Percentiles rank a stretch among this genome's conserved stretches.
Conservation (phyloP, 1,284 basidiomycete species). For the Naganishia liquefaciens region DNA sequence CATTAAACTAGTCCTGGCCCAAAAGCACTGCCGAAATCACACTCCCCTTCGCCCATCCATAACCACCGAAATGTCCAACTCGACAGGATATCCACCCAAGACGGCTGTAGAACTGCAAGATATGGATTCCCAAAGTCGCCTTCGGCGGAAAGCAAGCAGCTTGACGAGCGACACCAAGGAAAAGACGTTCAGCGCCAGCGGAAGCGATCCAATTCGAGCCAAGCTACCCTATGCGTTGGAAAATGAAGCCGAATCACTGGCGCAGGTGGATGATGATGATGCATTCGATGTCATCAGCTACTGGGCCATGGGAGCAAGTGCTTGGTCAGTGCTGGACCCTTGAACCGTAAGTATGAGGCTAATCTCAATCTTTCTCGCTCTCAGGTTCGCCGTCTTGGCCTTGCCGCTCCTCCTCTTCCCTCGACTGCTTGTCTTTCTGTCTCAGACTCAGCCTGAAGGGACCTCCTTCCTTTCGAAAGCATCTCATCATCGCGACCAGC, state of each 20-base stretch:
- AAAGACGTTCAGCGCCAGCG: background rate
- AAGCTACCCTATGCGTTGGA: conserved; percentile 6
- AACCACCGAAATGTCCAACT: conserved; percentile 5
- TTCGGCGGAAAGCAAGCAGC: conserved; percentile 15
- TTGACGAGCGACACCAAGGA: background rate
- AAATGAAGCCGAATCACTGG: background rate
- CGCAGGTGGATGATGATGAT: conserved; percentile 15
- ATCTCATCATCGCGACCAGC: conserved; percentile 37
- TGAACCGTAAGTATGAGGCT: background rate
- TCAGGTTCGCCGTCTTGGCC: conserved; percentile 44
- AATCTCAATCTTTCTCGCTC: background rate
- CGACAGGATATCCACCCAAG: conserved; percentile 18
- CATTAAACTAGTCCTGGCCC: no score
- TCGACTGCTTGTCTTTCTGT: conserved; percentile 51
- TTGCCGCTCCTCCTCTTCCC: conserved; percentile 51
- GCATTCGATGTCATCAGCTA: conserved; percentile 34
- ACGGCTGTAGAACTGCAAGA: conserved; percentile 22
- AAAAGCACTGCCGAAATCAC: no score
- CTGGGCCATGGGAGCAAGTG: conserved; percentile 33
- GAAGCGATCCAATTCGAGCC: conserved; percentile 2
- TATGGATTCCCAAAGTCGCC: conserved; percentile 18
- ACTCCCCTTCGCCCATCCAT: no score
- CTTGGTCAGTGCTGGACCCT: conserved; percentile 12
- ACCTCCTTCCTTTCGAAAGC: conserved; percentile 8
- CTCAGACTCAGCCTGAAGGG: conserved; percentile 39